These are phyloP conservation scores for Ogataea trehalophila DNA, from an alignment of 805 yeast genomes.

Conservation along the genomic window DNA sequence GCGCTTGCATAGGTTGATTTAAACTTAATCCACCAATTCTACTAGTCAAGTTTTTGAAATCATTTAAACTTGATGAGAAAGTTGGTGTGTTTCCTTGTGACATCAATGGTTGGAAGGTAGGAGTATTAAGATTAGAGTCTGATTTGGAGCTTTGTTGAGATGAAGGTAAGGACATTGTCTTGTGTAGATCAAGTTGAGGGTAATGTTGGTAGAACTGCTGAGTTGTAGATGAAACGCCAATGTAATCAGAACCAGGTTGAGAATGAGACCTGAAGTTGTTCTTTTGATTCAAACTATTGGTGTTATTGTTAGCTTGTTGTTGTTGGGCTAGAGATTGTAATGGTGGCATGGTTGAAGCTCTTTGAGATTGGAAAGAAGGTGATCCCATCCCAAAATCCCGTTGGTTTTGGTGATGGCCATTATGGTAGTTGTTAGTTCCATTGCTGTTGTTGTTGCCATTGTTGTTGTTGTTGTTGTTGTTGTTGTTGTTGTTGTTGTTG, in stretches of 20 bases:
- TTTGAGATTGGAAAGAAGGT: not conserved
- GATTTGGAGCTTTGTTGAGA: conserved; percentile 12
- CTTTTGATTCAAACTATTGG: conserved; percentile 3
- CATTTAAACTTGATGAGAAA: conserved; percentile 10
- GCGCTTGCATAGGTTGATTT: conserved; percentile 5
- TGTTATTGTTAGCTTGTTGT: not conserved
- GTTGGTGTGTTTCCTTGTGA: conserved; percentile 12
- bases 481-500: conserved; percentile 5
- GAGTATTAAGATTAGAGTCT: conserved; percentile 12
- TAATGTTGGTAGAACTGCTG: conserved; percentile 4
- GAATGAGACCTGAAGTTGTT: conserved; percentile 6
- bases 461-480: conserved; percentile 4
- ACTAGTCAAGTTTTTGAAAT: conserved; percentile 13
- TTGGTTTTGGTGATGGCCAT: conserved; percentile 1
- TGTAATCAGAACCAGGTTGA: conserved; percentile 1
- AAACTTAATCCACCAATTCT: conserved; percentile 20
- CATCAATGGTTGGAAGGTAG: conserved; percentile 16
- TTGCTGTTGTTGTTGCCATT: conserved; percentile 4
- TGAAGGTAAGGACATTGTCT: conserved; percentile 9
- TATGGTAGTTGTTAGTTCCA: not conserved
- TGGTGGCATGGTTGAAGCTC: not conserved
- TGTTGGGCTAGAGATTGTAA: not conserved
- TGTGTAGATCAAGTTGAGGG: conserved; percentile 11
- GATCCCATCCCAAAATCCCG: conserved; percentile 1
- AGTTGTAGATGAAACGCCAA: not conserved